phyloP scores from a whole-genome alignment of 2,329 filamentous ascomycete genomes.

The Dryadomyces quercivorus region DNA sequence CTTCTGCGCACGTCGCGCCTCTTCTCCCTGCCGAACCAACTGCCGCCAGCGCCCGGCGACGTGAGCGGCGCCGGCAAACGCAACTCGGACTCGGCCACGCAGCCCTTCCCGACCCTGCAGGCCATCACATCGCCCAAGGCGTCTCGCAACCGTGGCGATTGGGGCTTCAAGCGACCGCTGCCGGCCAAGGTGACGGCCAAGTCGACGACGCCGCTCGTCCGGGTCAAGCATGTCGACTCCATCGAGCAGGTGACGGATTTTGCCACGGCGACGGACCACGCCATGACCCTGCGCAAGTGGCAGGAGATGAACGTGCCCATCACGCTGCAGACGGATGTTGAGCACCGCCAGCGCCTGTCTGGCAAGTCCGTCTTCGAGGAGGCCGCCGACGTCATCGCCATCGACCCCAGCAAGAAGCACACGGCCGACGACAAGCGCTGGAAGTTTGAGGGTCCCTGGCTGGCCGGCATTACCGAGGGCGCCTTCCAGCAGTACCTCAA shows the following conservation, averaged over 20 bases:
- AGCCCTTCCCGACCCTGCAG: conserved; percentile 68
- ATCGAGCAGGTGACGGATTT: conserved; percentile 86
- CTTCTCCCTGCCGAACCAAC: conserved; percentile 71
- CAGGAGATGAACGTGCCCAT: conserved; percentile 69
- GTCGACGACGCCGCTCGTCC: conserved; percentile 61
- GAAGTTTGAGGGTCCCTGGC: conserved; percentile 57
- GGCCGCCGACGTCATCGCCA: conserved; percentile 38
- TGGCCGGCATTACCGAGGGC: conserved; percentile 49
- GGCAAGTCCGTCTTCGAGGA: conserved; percentile 48
- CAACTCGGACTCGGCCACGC: conserved; percentile 58
- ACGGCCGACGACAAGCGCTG: conserved; percentile 38
- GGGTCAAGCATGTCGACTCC: conserved; percentile 69
- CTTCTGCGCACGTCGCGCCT: conserved; percentile 79
- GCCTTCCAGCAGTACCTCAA: conserved; percentile 45
- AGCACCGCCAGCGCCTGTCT: conserved; percentile 14
- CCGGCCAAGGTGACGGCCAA: conserved; percentile 64
- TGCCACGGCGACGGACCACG: conserved; percentile 68
- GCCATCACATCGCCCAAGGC: conserved; percentile 65
- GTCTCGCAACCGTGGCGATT: conserved; percentile 69
- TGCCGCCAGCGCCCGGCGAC: conserved; percentile 47
- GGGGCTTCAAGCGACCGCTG: conserved; percentile 80
- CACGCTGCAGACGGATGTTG: conserved; percentile 11
- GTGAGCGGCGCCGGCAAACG: conserved; percentile 33
- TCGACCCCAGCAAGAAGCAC: conserved; percentile 20
- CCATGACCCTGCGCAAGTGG: conserved; percentile 71